phyloP scores from a whole-genome alignment of 805 yeast genomes.

The Candida tammaniensis region DNA sequence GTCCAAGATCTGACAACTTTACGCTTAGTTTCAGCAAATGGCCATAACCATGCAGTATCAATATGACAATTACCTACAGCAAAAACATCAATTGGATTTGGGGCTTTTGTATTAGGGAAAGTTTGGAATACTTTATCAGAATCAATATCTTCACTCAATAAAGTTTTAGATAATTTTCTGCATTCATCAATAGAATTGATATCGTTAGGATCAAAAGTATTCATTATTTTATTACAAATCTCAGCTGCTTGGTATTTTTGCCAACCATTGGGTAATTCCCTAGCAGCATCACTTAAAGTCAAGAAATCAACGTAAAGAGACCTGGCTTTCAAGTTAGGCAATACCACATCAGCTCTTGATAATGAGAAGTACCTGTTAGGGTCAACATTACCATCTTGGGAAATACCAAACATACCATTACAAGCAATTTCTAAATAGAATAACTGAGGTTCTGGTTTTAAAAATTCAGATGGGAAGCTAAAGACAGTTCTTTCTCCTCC shows the following conservation, averaged over 20 bases:
- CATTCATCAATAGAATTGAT: conserved; percentile 56
- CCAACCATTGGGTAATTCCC: conserved; percentile 71
- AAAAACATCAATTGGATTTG: conserved; percentile 59
- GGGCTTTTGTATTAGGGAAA: conserved; percentile 12
- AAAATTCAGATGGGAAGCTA: conserved; percentile 57
- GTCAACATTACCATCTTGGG: conserved; percentile 60
- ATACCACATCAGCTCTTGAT: conserved; percentile 68
- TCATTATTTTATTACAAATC: conserved; percentile 79
- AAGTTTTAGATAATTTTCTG: conserved; percentile 60
- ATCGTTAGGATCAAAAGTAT: conserved; percentile 73
- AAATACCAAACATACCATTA: conserved; percentile 87
- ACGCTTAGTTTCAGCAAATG: conserved; percentile 94
- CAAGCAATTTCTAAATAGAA: conserved; percentile 90
- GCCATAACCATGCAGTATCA: conserved; percentile 99
- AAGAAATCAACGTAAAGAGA: conserved; percentile 77
- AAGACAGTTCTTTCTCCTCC: conserved; percentile 80
- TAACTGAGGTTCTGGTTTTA: conserved; percentile 49
- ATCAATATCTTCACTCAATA: conserved; percentile 65
- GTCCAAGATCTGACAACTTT: conserved; percentile 96
- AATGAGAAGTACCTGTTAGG: conserved; percentile 70
- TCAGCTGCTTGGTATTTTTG: conserved; percentile 82
- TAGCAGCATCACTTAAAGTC: conserved; percentile 87
- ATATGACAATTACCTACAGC: conserved; percentile 95
- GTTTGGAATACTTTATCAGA: conserved; percentile 56
- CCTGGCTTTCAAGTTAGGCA: conserved; percentile 79